Base-by-base conservation (phyloP, 2,329 filamentous ascomycete genomes). In the Dactylellina sp. region DNA sequence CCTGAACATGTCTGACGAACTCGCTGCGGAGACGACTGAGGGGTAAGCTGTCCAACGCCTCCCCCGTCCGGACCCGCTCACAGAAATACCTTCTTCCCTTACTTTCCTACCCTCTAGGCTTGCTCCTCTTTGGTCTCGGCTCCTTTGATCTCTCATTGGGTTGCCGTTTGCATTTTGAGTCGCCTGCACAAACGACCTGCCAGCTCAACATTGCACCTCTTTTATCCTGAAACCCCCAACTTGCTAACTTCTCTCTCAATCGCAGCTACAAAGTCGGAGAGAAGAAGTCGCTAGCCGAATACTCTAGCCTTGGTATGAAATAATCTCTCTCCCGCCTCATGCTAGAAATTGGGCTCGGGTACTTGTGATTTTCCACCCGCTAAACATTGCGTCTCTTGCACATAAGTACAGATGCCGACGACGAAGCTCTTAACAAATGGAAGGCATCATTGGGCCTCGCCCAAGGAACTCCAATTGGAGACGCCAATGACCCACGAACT, bases 261-360 rank as follows among this genome's bases (percentile, higher is more conserved):
- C 50, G 50, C 55, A 77, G 94, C 81, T 98, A 97, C 89, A 97
- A 96, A 88, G 91, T 97, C 81, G 93, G 92, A 78, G 92, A 97
- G 88, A 97, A 97, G 89, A 97, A 98, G 88, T 96, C 92, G 79
- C 86, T 99, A 80, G 91, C 94, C 77, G 91, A 97, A 83, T 97
- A 97, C 84, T 87, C 94, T 81, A 86, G 97, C 82, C 90, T 99
- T 84, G 95, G 93, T 96, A 85, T 80, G 91, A 85, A 71, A n/a
- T 32, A 9, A 32, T 32, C 28, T 9, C 9, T 5, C 28, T 9
- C 28, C 9, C 28, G 5, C 9, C 4, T 9, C 28, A 32, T 5
- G 9, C 9, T 9, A 32, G 28, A 4, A 32, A 5, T 32, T 32
- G n/a, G n/a, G n/a, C n/a, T 32, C 28, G 28, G 5, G 28, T 32